Conservation (phyloP, 2,329 filamentous ascomycete genomes). For the Drechmeria coniospora region DNA sequence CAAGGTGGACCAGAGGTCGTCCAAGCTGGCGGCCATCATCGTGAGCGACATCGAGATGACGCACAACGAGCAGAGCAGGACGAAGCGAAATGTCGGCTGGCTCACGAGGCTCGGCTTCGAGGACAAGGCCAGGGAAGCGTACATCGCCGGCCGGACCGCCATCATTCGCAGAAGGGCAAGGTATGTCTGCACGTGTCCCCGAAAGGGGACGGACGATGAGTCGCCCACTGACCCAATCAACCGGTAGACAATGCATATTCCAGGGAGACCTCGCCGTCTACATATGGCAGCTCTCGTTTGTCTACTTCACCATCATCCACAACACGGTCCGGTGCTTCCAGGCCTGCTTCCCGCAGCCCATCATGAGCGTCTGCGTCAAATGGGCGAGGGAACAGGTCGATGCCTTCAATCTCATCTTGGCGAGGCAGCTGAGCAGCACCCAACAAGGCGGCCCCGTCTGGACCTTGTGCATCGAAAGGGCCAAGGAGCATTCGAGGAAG, state of each 20-base stretch:
- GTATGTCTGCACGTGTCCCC: too few species aligned
- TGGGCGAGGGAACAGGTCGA: slow-evolving; percentile 97
- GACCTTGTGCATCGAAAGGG: slow-evolving; percentile 69
- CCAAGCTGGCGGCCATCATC: slow-evolving; percentile 60
- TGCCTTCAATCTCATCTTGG: slow-evolving; percentile 71
- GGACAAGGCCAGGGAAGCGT: slow-evolving; percentile 74
- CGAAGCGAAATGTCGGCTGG: slow-evolving; percentile 71
- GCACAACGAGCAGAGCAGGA: slow-evolving; percentile 61
- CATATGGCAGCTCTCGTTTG: slow-evolving; percentile 88
- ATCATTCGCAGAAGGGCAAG: slow-evolving; percentile 71
- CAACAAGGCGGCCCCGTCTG: slow-evolving; percentile 62
- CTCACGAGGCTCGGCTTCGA: slow-evolving; percentile 78
- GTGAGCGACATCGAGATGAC: slow-evolving; percentile 63
- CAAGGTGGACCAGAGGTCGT: slow-evolving; percentile 76
- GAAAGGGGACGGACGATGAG: too few species aligned
- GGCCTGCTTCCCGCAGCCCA: slow-evolving; percentile 65
- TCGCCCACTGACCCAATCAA: too few species aligned
- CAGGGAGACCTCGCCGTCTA: slow-evolving; percentile 86
- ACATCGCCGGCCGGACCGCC: slow-evolving; percentile 62
- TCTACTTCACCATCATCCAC: slow-evolving; percentile 86
- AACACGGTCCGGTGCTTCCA: slow-evolving; percentile 89
- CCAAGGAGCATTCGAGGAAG: slow-evolving; percentile 65
- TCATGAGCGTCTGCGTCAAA: slow-evolving; percentile 90
- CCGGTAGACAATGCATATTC: slow-evolving; percentile 87
- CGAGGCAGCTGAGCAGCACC: slow-evolving; percentile 74